A percentile compares a stretch with the other conserved stretches of the same genome.
phyloP scores from a whole-genome alignment of 179 eudicot species.

The Silene vulgaris region DNA sequence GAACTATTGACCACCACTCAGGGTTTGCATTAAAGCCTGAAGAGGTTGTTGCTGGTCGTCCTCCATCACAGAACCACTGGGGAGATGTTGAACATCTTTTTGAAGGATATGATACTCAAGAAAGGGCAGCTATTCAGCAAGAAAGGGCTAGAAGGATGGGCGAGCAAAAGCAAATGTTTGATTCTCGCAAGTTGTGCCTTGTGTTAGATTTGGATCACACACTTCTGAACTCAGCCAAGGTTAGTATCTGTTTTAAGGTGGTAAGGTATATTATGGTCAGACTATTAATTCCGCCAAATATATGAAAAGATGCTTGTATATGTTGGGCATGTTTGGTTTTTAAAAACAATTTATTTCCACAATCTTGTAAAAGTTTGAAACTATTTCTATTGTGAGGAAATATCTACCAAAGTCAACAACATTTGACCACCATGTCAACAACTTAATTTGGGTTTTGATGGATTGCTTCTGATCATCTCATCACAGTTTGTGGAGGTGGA shows the following conservation, averaged over 20 bases:
- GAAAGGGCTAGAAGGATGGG: conserved; percentile 87
- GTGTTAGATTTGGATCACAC: conserved; percentile 98
- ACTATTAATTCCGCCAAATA: not conserved
- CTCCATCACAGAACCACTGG: conserved; percentile 60
- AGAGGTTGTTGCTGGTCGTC: conserved; percentile 43
- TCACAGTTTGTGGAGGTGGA: conserved; percentile 84
- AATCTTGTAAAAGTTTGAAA: not conserved
- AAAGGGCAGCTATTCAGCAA: conserved; percentile 81
- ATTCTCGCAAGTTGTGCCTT: conserved; percentile 76
- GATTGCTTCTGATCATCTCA: conserved; percentile 10
- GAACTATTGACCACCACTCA: conserved; percentile 20
- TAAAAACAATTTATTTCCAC: not conserved
- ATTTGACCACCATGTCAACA: not conserved
- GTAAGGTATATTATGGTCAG: not conserved
- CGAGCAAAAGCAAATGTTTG: conserved; percentile 91
- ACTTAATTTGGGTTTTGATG: not conserved
- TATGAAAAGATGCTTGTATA: not conserved
- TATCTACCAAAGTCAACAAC: not conserved
- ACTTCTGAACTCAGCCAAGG: conserved; percentile 97
- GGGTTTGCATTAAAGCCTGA: conserved; percentile 35
- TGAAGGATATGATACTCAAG: conserved; percentile 85
- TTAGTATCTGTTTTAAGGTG: conserved; percentile 23
- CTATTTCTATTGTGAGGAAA: not conserved
- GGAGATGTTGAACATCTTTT: conserved; percentile 82
- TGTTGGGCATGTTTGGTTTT: not conserved